Percentiles rank a stretch among this genome's conserved stretches.
Evolutionary conservation across 495 filamentous ascomycete species (phyloP).

Genomic region (Trichoderma virens): DNA sequence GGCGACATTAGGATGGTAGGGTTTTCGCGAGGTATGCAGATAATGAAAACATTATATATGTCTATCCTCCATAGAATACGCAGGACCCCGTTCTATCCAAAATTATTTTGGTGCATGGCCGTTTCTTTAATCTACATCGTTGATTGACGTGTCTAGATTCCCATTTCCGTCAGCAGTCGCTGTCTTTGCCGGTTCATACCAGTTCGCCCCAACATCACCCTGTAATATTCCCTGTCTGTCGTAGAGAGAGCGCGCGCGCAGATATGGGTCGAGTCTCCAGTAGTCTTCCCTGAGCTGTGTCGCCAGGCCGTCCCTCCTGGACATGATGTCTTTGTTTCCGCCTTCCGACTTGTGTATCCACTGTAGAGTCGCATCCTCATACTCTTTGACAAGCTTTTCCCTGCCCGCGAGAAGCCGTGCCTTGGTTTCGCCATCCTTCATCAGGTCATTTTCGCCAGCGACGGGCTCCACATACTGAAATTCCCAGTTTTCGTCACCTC

Average conservation of each 20-base stretch:
- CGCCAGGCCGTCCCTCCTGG: constrained; percentile 45
- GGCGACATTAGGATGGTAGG: not conserved
- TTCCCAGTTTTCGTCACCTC: constrained; percentile 72
- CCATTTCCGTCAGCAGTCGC: constrained; percentile 17
- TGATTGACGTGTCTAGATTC: constrained; percentile 32
- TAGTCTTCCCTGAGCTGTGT: constrained; percentile 63
- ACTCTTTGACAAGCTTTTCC: constrained; percentile 54
- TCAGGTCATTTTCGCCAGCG: constrained; percentile 59
- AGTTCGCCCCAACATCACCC: constrained; percentile 24
- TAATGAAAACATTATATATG: not conserved
- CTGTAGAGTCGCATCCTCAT: constrained; percentile 59
- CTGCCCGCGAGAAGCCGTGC: constrained; percentile 53
- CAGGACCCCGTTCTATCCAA: not conserved
- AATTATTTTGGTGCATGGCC: not conserved
- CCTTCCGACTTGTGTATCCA: constrained; percentile 52
- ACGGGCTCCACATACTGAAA: constrained; percentile 75
- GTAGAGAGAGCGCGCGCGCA: constrained; percentile 64
- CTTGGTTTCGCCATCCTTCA: constrained; percentile 59
- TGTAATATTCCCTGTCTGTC: constrained; percentile 65
- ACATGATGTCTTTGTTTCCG: constrained; percentile 30
- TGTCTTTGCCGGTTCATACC: constrained; percentile 35
- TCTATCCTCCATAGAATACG: not conserved
- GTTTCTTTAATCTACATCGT: constrained; percentile 47
- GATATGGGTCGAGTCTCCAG: constrained; percentile 74
- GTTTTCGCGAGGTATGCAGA: not conserved